Evolutionary conservation across 2,329 filamentous ascomycete genomes (phyloP).

Genomic region (Beauveria rudraprayagi): DNA sequence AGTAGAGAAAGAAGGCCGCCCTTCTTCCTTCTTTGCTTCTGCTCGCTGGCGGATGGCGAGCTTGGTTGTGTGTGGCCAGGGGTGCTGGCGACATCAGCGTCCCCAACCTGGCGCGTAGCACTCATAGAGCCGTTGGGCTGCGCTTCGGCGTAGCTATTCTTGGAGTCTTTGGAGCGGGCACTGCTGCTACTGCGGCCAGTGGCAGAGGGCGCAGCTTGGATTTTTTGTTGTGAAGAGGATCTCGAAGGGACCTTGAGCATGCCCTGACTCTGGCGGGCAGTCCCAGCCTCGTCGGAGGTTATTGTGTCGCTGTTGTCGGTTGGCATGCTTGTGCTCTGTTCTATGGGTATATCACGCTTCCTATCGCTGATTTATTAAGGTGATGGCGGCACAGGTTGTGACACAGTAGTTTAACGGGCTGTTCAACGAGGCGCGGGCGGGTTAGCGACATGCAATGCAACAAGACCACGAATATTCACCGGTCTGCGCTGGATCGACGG

Average conservation of each 20-base stretch:
- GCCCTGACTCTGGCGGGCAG: conserved; percentile 41
- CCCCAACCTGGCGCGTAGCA: conserved; percentile 53
- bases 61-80: conserved; percentile 42
- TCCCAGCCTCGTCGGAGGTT: conserved; percentile 33
- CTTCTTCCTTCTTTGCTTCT: conserved; percentile 47
- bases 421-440: background rate
- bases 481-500: background rate
- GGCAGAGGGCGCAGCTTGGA: conserved; percentile 50
- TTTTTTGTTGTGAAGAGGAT: conserved; percentile 51
- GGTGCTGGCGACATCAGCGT: conserved; percentile 43
- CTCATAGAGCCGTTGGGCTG: conserved; percentile 60
- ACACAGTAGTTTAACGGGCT: conserved; percentile 20
- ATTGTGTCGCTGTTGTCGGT: conserved; percentile 34
- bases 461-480: background rate
- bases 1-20: conserved; percentile 53
- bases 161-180: conserved; percentile 57
- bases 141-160: conserved; percentile 54
- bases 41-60: conserved; percentile 40
- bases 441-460: background rate
- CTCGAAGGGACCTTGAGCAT: conserved; percentile 53
- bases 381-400: conserved; percentile 22
- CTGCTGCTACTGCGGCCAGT: conserved; percentile 55
- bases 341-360: conserved; percentile 26
- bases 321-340: conserved; percentile 28
- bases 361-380: conserved; percentile 22